Evolutionary conservation across 257 asterid genomes (phyloP), one percentile per base, ranked within the genome.

Genomic region (Cinchona pubescens): DNA sequence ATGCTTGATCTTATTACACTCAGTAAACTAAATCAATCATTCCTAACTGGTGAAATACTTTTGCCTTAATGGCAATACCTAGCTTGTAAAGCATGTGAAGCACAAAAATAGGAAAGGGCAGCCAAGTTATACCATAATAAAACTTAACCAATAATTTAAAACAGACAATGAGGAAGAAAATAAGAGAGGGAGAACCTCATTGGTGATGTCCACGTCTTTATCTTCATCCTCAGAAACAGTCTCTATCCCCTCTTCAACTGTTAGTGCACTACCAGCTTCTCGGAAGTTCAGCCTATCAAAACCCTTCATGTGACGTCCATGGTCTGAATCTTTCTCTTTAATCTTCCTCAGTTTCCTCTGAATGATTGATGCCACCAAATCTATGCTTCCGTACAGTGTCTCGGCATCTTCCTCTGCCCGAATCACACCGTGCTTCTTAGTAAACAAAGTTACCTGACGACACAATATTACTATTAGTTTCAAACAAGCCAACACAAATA

Each of bases 271-370:
- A 7, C 42, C 84, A 12, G 86, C 87, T 53, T 88, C 97, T 76
- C 90, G 87, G 75, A 88, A 91, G 75, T 90, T 90, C 16, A 65
- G 81, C 84, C 96, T 84, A 70, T 92, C 86, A 18, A 87, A 88
- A 5, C 98, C 97, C 83, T 92, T 90, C 96, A 92, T 94, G 76
- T 92, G 99, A 71, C 97, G 92, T 30, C 96, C 97, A 72, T 76
- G 99, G 72, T 94, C 99, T 2, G 97, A 80, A 67, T 90, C 99
- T 67, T 94, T 94, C 90, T 94, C 99, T 89, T 92, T 94, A 67
- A 94, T 94, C 88, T 94, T 94, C 82, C 97, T 88, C 90, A 92
- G 80, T 64, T 94, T 94, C 69, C 99, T 86, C 74, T 90, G 95
- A 35, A 92, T 88, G 64, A 92, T 87, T 18, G 97, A 89, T 3